Evolutionary conservation across 441 rosid genomes (phyloP).

Genomic region (Syzygium syzygioides): DNA sequence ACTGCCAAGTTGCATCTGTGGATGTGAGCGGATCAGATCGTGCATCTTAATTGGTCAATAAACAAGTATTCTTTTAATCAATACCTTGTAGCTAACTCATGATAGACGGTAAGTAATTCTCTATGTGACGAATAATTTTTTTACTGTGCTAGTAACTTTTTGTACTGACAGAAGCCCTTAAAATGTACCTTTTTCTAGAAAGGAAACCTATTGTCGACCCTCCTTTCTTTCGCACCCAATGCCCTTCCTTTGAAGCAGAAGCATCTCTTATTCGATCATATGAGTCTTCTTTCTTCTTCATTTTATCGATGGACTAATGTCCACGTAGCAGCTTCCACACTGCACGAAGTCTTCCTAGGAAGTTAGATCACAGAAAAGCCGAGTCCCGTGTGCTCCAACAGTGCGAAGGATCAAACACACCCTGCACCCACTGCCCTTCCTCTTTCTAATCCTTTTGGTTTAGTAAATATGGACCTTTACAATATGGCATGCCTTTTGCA

Average conservation of each 20-base stretch:
- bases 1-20: background rate
- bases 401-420: too few relatives aligned
- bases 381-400: too few relatives aligned
- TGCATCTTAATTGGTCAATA: background rate
- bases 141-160: background rate
- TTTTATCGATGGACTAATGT: fast-evolving
- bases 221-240: too few relatives aligned
- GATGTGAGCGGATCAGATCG: background rate
- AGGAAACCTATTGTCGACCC: too few relatives aligned
- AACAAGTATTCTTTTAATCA: background rate
- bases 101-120: background rate
- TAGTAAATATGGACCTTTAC: background rate
- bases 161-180: too few relatives aligned
- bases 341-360: background rate
- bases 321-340: background rate
- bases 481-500: background rate
- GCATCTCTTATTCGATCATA: background rate
- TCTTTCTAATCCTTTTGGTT: background rate
- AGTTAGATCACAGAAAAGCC: too few relatives aligned
- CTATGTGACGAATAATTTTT: too few relatives aligned
- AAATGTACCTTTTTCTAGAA: background rate
- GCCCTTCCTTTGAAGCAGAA: background rate
- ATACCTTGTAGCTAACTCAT: background rate
- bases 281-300: background rate
- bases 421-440: too few relatives aligned